Conservation (phyloP, 2,329 filamentous ascomycete genomes). For the Lecanicillium sp. region DNA sequence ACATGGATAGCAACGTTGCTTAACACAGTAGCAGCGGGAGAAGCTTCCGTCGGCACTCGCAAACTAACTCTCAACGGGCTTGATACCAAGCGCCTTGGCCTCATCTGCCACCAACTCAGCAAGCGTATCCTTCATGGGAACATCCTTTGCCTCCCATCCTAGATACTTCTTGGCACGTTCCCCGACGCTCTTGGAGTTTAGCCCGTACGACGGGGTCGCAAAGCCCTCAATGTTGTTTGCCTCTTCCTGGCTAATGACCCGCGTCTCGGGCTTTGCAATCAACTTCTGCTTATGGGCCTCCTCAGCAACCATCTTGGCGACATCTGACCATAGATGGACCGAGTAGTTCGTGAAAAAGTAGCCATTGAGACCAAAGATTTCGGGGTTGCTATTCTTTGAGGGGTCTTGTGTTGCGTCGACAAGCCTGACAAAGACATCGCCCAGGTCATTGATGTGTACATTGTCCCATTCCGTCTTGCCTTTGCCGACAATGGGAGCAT, state of each 20-base stretch:
- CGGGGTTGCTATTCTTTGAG: slow-evolving; percentile 43
- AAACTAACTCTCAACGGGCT: slow-evolving; percentile 14
- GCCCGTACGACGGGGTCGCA: slow-evolving; percentile 22
- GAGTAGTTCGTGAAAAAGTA: slow-evolving; percentile 63
- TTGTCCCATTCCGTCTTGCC: slow-evolving; percentile 43
- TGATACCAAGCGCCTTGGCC: slow-evolving; percentile 27
- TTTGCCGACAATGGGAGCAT: slow-evolving; percentile 32
- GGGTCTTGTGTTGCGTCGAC: slow-evolving; percentile 46
- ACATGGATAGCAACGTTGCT: too few species aligned
- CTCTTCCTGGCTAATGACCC: slow-evolving; percentile 20
- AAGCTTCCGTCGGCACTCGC: too few species aligned
- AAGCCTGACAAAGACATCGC: slow-evolving; percentile 32
- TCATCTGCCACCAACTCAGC: slow-evolving; percentile 27
- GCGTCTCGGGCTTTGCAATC: slow-evolving; percentile 17
- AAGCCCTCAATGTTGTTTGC: slow-evolving; percentile 17
- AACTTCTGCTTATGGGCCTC: slow-evolving; percentile 37
- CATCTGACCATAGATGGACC: slow-evolving; percentile 53
- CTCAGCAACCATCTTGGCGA: slow-evolving; percentile 46
- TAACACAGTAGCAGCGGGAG: too few species aligned
- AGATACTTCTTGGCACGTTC: slow-evolving; percentile 36
- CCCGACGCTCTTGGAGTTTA: slow-evolving; percentile 35
- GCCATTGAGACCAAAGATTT: slow-evolving; percentile 53
- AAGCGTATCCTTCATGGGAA: slow-evolving; percentile 29
- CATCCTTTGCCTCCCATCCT: slow-evolving; percentile 32
- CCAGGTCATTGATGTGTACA: slow-evolving; percentile 43